These are phyloP conservation scores for Alternaria brassicae DNA, from an alignment of 2,329 filamentous ascomycete genomes.

Conservation along the genomic window DNA sequence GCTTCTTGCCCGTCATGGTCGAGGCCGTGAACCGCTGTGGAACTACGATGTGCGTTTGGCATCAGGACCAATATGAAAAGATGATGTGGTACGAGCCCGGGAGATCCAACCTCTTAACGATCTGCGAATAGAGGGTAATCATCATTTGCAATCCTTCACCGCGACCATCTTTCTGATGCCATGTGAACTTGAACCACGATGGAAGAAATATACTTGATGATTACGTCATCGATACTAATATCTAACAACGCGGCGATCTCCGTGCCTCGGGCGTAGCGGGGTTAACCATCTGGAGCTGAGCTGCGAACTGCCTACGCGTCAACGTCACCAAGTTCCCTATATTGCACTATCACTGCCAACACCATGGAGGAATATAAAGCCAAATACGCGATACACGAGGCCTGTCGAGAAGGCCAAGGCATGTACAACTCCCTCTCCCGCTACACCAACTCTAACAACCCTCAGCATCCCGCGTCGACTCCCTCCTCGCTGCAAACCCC, in stretches of 20 bases:
- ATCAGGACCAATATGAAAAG: neutral
- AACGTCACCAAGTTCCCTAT: neutral
- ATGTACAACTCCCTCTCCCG: slow-evolving; percentile 39
- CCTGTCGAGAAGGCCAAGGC: slow-evolving; percentile 85
- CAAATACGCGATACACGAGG: slow-evolving; percentile 86
- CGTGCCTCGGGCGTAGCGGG: slow-evolving; percentile 13
- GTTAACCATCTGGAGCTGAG: neutral
- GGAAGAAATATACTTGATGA: neutral
- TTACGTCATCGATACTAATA: slow-evolving; percentile 3
- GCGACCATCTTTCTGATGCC: neutral
- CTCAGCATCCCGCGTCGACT: slow-evolving; percentile 74
- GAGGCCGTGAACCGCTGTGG: neutral
- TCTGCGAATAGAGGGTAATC: neutral
- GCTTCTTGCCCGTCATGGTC: neutral
- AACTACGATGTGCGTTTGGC: neutral
- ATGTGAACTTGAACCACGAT: neutral
- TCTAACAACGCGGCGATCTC: neutral
- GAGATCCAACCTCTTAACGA: neutral
- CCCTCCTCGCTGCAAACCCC: slow-evolving; percentile 77
- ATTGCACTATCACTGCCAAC: neutral
- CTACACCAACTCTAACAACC: slow-evolving; percentile 67
- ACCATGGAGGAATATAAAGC: slow-evolving; percentile 50
- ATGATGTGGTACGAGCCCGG: neutral
- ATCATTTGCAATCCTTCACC: neutral
- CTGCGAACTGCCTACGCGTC: neutral